Evolutionary conservation across 176 grass and related monocot genomes (phyloP), one percentile per base, ranked within the genome.

Genomic region (Panicum miliaceum): DNA sequence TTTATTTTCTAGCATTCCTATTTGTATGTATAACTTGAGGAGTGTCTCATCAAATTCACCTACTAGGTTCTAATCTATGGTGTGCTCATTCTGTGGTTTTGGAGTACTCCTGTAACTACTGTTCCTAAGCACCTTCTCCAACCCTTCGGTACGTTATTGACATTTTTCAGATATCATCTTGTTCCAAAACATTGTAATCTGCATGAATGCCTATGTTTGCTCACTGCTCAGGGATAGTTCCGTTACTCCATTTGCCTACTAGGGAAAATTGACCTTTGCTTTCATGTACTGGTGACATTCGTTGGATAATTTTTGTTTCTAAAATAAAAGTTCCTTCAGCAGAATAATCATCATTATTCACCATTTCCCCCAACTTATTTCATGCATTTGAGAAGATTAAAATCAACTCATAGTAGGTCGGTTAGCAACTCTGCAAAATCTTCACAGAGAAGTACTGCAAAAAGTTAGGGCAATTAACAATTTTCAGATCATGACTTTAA

Each of bases 51-150:
- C 64, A 80, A 68, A 87, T 90, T 68, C 15, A 22, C 76, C 36
- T 65, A 23, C 42, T 87, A 99, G 96, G 93, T 94, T 48, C 48
- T 95, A 66, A 71, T 94, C 16, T 96, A 92, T 82, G 81, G 61
- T 63, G 12, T 32, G 26, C 87, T 99, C 38, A 19, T 85, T 72
- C 76, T 92, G 73, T 86, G 16, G 62, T 99, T 92, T 78, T 99
- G 93, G 96, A 88, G 91, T 41, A 42, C 51, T 78, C 93, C 91
- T 52, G 85, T 99, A 52, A 84, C 96, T 57, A 89, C 85, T 53
- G 87, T 96, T 72, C 93, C 96, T 64, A 54, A 96, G 60, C 91
- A 96, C 83, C 87, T 98, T 80, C 64, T 98, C 62, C 95, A 98
- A 67, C 92, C 95, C 41, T 98, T 98, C 26, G 95, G 92, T 98